A percentile compares a stretch with the other conserved stretches of the same genome.
These are phyloP conservation scores for Boletus rex-veris DNA, from an alignment of 768 basidiomycete genomes.

Conservation along the genomic window DNA sequence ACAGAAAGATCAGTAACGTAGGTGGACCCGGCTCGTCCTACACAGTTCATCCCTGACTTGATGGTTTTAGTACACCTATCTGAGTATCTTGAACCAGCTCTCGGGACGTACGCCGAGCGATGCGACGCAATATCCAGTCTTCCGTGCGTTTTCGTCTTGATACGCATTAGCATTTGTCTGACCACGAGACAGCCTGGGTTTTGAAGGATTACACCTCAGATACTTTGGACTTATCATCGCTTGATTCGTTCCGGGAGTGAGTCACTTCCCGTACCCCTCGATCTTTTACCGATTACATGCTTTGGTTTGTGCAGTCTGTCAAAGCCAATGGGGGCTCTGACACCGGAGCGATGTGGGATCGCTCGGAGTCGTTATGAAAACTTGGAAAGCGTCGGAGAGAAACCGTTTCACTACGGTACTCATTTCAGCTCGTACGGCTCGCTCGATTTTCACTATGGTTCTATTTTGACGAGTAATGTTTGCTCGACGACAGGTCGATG, in stretches of 20 bases:
- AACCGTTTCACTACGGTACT: slow-evolving; percentile 90
- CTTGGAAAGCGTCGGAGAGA: slow-evolving; percentile 75
- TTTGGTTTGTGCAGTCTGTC: slow-evolving; percentile 51
- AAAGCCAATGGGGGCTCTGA: slow-evolving; percentile 89
- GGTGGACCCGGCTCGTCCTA: slow-evolving; percentile 19
- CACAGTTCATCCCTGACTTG: background rate
- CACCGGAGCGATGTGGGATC: slow-evolving; percentile 66
- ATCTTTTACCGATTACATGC: background rate
- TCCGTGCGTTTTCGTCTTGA: slow-evolving; percentile 49
- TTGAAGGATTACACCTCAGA: slow-evolving; percentile 78
- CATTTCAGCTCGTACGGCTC: slow-evolving; percentile 73
- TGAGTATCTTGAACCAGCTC: slow-evolving; percentile 86
- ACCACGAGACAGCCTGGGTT: slow-evolving; percentile 68
- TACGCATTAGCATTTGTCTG: background rate
- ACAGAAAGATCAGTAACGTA: slow-evolving; percentile 89
- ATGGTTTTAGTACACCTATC: slow-evolving; percentile 69
- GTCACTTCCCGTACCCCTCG: slow-evolving; percentile 20
- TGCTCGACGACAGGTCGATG: slow-evolving; percentile 56
- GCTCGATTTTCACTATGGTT: background rate
- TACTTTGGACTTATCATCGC: slow-evolving; percentile 59
- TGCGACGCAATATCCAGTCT: slow-evolving; percentile 92
- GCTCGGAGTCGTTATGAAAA: slow-evolving; percentile 73
- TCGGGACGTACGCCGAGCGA: slow-evolving; percentile 93
- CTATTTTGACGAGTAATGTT: background rate
- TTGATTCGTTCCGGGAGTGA: slow-evolving; percentile 69